Percentiles rank a stretch among this genome's conserved stretches.
These are phyloP conservation scores for Salix arbutifolia DNA, from an alignment of 345 rosid genomes.

Conservation along the genomic window DNA sequence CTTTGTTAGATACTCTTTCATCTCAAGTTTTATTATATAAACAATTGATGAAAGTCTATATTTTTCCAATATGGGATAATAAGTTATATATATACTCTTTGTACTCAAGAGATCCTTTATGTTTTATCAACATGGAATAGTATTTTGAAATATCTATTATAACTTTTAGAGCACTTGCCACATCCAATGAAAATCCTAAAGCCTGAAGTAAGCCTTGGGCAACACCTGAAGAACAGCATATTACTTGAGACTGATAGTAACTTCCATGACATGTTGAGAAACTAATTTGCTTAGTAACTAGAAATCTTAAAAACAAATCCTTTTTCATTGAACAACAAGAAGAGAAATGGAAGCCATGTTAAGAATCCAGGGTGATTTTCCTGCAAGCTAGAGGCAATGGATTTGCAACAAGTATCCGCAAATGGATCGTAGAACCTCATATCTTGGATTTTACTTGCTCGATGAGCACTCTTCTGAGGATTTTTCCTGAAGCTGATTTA, in stretches of 20 bases:
- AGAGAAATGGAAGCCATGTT: background rate
- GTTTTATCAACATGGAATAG: too few species aligned
- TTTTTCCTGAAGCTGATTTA: constrained; percentile 81
- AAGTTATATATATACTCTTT: too few species aligned
- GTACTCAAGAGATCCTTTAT: too few species aligned
- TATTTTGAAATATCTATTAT: too few species aligned
- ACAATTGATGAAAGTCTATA: too few species aligned
- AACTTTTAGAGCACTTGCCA: too few species aligned
- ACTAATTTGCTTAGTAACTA: background rate
- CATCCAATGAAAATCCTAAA: background rate
- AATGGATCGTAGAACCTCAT: constrained; percentile 14
- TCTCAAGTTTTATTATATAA: too few species aligned
- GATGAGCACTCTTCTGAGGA: constrained; percentile 72
- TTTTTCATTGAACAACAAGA: background rate
- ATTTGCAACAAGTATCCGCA: background rate
- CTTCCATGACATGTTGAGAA: too few species aligned
- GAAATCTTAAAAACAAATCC: background rate
- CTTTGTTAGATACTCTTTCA: too few species aligned
- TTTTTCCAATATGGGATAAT: too few species aligned
- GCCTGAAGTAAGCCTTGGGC: background rate
- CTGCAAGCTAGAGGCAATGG: background rate
- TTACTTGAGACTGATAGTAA: too few species aligned
- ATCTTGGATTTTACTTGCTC: constrained; percentile 62
- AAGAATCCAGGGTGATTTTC: background rate
- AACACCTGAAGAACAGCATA: background rate